Base-by-base conservation (phyloP, 1,139 yeast species). In the Scheffersomyces insectosa region DNA sequence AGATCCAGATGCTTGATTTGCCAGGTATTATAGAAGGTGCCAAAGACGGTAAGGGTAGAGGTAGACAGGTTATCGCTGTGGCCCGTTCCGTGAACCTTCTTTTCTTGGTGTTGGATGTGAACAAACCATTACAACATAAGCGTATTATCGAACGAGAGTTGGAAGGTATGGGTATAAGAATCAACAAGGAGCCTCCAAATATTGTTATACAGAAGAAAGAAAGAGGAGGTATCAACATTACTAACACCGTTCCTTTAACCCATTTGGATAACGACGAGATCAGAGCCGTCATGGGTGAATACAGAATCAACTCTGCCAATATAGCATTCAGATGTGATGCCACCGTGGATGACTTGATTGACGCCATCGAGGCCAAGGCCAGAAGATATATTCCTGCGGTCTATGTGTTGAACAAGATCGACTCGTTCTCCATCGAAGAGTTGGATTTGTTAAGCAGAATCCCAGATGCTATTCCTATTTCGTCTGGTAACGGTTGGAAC, bases 21-120 rank as follows among this genome's bases (percentile, higher is more conserved):
- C 99, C 99, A 3, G 99, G 99, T 65, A 93, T 93, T 59, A 93
- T 93, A 56, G 98, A 95, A 68, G 99, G 99, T 66, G 99, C 99
- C 45, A 91, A 91, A 57, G 98, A 93, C 60, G 99, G 99, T 70
- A 88, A 91, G 66, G 99, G 99, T 74, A 83, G 99, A 75, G 99
- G 99, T 79, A 88, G 85, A 57, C 99, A 93, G 70, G 99, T 93
- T 47, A 93, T 93, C 70, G 99, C 99, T 0, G 98, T 91, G 44
- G 98, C 99, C 5, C 81, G 99, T 66, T 88, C 97, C 5, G 95
- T 97, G 59, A 91, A 93, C 63, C 72, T 95, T 58, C 80, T 93
- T 44, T 93, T 93, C 65, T 88, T 93, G 61, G 96, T 93, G 4
- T 75, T 93, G 61, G 99, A 93, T 63, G 99, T 93, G 46, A 89